Percentiles rank a stretch among this genome's conserved stretches.
phyloP scores from a whole-genome alignment of 1,284 basidiomycete genomes.

The Trichosporon sp. region DNA sequence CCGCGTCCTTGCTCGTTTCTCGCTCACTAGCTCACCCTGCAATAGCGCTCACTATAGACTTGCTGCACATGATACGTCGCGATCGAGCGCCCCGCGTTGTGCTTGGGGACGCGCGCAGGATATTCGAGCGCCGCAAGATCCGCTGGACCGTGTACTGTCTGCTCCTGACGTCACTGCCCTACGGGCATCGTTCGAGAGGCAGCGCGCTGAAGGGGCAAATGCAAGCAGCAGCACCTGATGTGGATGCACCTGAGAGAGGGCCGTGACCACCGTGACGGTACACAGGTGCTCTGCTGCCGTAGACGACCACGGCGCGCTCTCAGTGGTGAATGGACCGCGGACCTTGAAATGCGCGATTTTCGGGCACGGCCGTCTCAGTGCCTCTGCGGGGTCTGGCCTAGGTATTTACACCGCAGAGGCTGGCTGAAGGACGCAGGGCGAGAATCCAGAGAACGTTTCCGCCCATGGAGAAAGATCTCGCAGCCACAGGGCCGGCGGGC shows the following conservation, averaged over 20 bases:
- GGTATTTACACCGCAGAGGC: background rate
- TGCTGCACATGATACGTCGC: background rate
- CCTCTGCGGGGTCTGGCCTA: background rate
- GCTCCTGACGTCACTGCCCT: background rate
- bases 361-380: background rate
- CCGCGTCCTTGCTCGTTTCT: background rate
- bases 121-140: background rate
- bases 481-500: background rate
- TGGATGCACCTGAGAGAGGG: background rate
- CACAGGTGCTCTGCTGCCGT: background rate
- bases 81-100: background rate
- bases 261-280: background rate
- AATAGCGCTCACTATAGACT: background rate
- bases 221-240: background rate
- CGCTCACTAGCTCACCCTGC: background rate
- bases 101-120: background rate
- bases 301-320: background rate
- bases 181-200: background rate
- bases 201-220: background rate
- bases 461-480: background rate
- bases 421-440: background rate
- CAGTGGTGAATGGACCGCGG: background rate
- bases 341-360: background rate
- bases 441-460: background rate
- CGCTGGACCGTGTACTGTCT: background rate